A percentile compares a stretch with the other conserved stretches of the same genome.
These are phyloP conservation scores for Phytopythium mirpurense DNA, from an alignment of 352 stramenopile species.

Conservation along the genomic window DNA sequence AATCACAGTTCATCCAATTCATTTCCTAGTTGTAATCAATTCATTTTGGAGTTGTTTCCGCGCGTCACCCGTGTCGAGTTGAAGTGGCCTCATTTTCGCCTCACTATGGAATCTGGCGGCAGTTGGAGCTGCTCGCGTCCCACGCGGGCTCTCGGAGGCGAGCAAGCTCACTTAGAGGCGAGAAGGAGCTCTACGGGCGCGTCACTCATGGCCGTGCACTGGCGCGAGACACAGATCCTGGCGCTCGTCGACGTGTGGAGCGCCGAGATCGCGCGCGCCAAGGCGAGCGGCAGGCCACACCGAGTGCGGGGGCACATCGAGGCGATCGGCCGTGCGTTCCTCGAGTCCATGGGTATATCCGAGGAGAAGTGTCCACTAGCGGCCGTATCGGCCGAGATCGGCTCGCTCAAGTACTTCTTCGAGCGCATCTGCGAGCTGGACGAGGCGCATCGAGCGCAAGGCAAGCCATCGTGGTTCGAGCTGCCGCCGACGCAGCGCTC, in stretches of 20 bases:
- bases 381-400: not conserved
- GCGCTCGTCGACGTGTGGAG: slow-evolving; percentile 1
- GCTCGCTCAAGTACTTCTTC: not conserved
- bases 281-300: not conserved
- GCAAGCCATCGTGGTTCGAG: not conserved
- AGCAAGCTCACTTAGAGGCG: too few relatives aligned
- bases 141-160: too few relatives aligned
- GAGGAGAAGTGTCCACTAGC: not conserved
- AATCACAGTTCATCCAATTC: too few relatives aligned
- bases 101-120: not conserved
- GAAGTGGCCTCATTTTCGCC: not conserved
- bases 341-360: not conserved
- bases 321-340: not conserved
- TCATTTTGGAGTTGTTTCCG: not conserved
- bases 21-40: not conserved
- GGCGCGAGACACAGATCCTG: not conserved
- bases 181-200: not conserved
- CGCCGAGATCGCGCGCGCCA: not conserved
- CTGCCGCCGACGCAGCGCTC: not conserved
- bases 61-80: slow-evolving; percentile 1
- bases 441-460: not conserved
- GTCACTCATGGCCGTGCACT: not conserved
- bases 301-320: not conserved
- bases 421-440: not conserved
- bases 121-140: not conserved